These are phyloP conservation scores for Cercospora sp. DNA, from an alignment of 2,329 filamentous ascomycete species.

Conservation along the genomic window DNA sequence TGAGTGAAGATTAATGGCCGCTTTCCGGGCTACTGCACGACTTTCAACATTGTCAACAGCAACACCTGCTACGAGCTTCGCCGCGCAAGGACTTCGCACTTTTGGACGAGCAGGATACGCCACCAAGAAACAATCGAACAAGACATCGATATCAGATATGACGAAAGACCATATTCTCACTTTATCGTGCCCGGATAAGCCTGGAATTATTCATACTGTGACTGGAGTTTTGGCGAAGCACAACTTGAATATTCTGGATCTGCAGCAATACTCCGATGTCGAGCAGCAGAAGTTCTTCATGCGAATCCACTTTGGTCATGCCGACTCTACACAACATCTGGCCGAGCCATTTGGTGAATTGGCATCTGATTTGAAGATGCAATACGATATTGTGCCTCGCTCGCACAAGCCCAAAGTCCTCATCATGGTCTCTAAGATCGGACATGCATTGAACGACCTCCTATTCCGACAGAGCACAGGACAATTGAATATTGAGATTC, in stretches of 20 bases:
- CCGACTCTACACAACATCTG: conserved; percentile 52
- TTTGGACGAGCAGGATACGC: conserved; percentile 13
- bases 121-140: background rate
- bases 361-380: conserved; percentile 64
- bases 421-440: conserved; percentile 89
- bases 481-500: conserved; percentile 73
- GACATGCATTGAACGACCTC: conserved; percentile 80
- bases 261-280: conserved; percentile 80
- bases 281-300: conserved; percentile 79
- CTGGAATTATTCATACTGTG: conserved; percentile 81
- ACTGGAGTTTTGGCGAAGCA: conserved; percentile 73
- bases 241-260: conserved; percentile 77
- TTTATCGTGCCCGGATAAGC: conserved; percentile 79
- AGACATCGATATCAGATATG: conserved; percentile 8
- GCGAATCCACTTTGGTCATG: conserved; percentile 77
- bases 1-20: conserved; percentile 8
- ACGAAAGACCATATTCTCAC: conserved; percentile 68
- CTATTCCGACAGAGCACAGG: conserved; percentile 75
- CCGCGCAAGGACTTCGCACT: conserved; percentile 6
- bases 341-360: conserved; percentile 59
- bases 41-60: conserved; percentile 14
- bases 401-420: conserved; percentile 71
- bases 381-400: conserved; percentile 68
- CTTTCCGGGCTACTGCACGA: conserved; percentile 10
- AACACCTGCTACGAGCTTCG: background rate